Percentiles rank a stretch among this genome's conserved stretches.
Evolutionary conservation across 805 yeast genomes (phyloP).

Genomic region (Hanseniaspora occidentalis): DNA sequence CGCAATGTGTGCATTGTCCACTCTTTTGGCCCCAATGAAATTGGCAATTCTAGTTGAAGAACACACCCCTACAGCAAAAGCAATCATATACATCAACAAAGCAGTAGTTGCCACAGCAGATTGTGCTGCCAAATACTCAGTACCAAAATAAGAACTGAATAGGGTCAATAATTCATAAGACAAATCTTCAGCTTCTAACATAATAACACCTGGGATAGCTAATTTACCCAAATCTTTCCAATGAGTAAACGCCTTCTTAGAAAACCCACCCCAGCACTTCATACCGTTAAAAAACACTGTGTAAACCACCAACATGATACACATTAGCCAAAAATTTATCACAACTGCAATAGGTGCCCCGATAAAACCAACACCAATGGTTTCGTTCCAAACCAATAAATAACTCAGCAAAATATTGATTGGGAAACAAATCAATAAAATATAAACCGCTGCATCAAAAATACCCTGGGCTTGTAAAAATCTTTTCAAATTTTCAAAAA

Average conservation of each 20-base stretch:
- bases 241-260: constrained; percentile 35
- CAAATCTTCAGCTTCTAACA: constrained; percentile 66
- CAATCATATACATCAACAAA: constrained; percentile 55
- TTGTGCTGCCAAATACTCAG: constrained; percentile 60
- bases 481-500: constrained; percentile 74
- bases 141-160: constrained; percentile 58
- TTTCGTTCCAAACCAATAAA: constrained; percentile 57
- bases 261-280: constrained; percentile 60
- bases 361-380: constrained; percentile 57
- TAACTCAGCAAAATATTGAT: constrained; percentile 55
- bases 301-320: constrained; percentile 40
- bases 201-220: constrained; percentile 64
- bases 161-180: constrained; percentile 65
- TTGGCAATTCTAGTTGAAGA: constrained; percentile 63
- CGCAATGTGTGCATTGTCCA: constrained; percentile 34
- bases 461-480: constrained; percentile 78
- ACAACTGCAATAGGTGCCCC: constrained; percentile 78
- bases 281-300: constrained; percentile 47
- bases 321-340: constrained; percentile 62
- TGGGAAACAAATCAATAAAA: constrained; percentile 55
- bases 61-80: constrained; percentile 63
- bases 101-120: constrained; percentile 58
- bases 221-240: constrained; percentile 47
- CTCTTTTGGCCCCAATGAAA: constrained; percentile 47
- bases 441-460: constrained; percentile 73